phyloP scores from a whole-genome alignment of 1,284 basidiomycete genomes.

The Rhodofomes roseus region DNA sequence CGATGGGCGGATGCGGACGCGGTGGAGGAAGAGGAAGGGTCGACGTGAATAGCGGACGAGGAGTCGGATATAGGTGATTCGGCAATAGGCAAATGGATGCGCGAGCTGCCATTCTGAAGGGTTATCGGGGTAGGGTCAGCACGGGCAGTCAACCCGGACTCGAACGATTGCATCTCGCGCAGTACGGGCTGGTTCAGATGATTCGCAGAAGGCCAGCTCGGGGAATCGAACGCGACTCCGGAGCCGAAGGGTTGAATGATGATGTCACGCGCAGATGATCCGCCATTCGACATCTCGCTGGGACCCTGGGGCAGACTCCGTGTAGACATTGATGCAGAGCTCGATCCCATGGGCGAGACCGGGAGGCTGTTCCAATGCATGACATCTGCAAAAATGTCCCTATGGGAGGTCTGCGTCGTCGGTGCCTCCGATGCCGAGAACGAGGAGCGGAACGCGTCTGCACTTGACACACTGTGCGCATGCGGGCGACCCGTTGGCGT shows the following conservation, averaged over 20 bases:
- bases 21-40: neutral
- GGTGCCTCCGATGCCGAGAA: constrained; percentile 4
- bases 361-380: constrained; percentile 53
- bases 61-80: neutral
- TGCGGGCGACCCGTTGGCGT: constrained; percentile 53
- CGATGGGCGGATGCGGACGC: constrained; percentile 2
- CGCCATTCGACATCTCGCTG: constrained; percentile 9
- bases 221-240: constrained; percentile 58
- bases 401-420: constrained; percentile 16
- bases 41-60: neutral
- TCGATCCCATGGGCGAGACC: constrained; percentile 35
- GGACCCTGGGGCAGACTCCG: constrained; percentile 15
- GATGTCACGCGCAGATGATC: constrained; percentile 20
- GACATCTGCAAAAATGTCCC: constrained; percentile 62
- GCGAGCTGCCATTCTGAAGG: neutral
- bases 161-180: constrained; percentile 79
- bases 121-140: constrained; percentile 26
- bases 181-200: constrained; percentile 46
- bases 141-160: constrained; percentile 70
- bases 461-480: constrained; percentile 74
- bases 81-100: neutral
- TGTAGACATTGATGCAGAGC: constrained; percentile 24
- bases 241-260: constrained; percentile 60
- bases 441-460: constrained; percentile 48
- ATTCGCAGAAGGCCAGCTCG: constrained; percentile 38